A percentile compares a stretch with the other conserved stretches of the same genome.
phyloP scores from a whole-genome alignment of 208 protist genomes.

The Phytomonas sp. region DNA sequence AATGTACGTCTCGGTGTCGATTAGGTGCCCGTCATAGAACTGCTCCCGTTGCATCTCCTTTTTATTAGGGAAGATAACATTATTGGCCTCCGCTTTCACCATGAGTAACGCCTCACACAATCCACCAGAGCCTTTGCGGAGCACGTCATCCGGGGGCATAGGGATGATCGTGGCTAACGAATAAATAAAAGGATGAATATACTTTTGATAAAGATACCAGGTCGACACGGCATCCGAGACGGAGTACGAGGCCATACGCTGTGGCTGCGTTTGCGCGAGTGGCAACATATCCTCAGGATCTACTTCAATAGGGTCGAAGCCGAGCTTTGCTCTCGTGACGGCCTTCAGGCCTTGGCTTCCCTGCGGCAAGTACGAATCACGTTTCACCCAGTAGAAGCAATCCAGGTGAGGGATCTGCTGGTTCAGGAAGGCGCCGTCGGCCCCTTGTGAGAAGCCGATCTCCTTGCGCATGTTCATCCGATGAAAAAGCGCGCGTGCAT shows the following conservation, averaged over 20 bases:
- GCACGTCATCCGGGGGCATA: constrained; percentile 97
- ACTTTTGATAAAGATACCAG: constrained; percentile 99
- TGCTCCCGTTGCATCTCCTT: constrained; percentile 81
- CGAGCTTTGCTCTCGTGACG: constrained; percentile 98
- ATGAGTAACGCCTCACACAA: constrained; percentile 99
- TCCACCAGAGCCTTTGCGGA: constrained; percentile 98
- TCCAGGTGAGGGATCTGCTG: constrained; percentile 96
- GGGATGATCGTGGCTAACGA: constrained; percentile 99
- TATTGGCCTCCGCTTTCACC: constrained; percentile 95
- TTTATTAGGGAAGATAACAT: constrained; percentile 99
- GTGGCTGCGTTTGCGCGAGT: constrained; percentile 92
- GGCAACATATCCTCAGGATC: constrained; percentile 99
- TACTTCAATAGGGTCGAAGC: constrained; percentile 99
- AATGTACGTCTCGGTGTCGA: constrained; percentile 99
- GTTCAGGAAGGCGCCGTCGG: constrained; percentile 92
- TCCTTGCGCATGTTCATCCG: constrained; percentile 84
- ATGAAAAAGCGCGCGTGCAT: constrained; percentile 83
- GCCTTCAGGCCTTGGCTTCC: constrained; percentile 95
- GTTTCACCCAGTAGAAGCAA: constrained; percentile 99
- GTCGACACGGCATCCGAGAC: constrained; percentile 99
- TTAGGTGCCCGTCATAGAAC: constrained; percentile 96
- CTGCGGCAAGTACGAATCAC: constrained; percentile 99
- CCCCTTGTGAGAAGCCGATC: constrained; percentile 76
- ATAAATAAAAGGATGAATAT: constrained; percentile 99
- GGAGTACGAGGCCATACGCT: constrained; percentile 98